Evolutionary conservation across 2,329 filamentous ascomycete genomes (phyloP), one percentile per base, ranked within the genome.

Genomic region (Aspergillus sclerotialis): DNA sequence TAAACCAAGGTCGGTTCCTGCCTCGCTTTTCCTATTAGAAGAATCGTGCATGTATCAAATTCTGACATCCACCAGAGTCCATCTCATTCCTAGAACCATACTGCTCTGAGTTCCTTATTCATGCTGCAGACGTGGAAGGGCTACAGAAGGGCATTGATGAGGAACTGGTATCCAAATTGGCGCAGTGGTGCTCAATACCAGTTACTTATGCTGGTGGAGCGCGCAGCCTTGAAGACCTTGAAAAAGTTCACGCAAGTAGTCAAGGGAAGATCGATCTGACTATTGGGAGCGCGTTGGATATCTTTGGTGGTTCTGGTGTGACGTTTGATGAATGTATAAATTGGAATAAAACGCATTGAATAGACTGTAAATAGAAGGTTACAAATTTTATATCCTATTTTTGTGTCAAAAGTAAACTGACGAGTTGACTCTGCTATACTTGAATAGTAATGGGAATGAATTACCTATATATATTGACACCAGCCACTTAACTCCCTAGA

Each of bases 171-270:
- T 63, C 71, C 46, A 77, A 72, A 45, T 68, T 98, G 33, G 79
- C 87, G 2, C 67, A 81, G 45, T 96, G 92, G 88, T 94, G 87
- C 58, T 80, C 70, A 25, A 90, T 94, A 48, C 92, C 92, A 2
- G 84, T 96, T 11, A 98, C 92, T 1, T 98, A 98, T 65, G 92
- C 92, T 5, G 92, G 92, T 15, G 92, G 92, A n/a, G 92, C 87
- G 26, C 76, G 86, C 35, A 80, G 78, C 50, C 65, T 96, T 24
- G 74, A 80, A 30, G 92, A 98, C 54, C 65, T 98, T 17, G 84
- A 92, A 39, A 71, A 78, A 23, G 92, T 98, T 7, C 83, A 87
- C 65, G 63, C 64, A 27, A 68, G 94, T 44, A 95, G 90, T 60
- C 61, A 65, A 23, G 88, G 87, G 17, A 86, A 80, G 56, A 81